phyloP scores from a whole-genome alignment of 2,329 filamentous ascomycete genomes.

The Colletotrichum caudatum region DNA sequence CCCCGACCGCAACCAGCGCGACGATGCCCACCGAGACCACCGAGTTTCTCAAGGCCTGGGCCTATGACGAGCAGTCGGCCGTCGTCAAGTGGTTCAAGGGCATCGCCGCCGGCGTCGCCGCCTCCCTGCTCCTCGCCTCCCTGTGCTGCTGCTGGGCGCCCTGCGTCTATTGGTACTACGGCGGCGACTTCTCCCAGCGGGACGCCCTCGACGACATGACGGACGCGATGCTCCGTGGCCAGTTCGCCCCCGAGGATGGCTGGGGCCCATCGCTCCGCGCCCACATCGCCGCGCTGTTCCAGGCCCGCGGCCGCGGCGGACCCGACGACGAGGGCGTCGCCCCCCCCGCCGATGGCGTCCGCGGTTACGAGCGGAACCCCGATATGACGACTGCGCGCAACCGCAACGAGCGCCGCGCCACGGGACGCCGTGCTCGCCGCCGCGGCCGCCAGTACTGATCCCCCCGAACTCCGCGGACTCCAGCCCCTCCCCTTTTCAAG shows the following conservation, averaged over 20 bases:
- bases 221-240: constrained; percentile 9
- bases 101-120: constrained; percentile 37
- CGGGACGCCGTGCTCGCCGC: not conserved
- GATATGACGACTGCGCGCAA: constrained; percentile 10
- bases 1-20: not conserved
- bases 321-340: not conserved
- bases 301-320: not conserved
- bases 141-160: constrained; percentile 43
- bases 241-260: constrained; percentile 5
- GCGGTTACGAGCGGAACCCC: not conserved
- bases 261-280: not conserved
- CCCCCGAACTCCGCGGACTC: not conserved
- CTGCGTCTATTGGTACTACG: constrained; percentile 38
- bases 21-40: constrained; percentile 3
- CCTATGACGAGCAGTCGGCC: constrained; percentile 10
- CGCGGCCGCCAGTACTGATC: constrained; percentile 3
- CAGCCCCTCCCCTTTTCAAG: not conserved
- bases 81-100: constrained; percentile 33
- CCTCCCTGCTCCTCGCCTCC: constrained; percentile 40
- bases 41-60: constrained; percentile 13
- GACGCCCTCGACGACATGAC: constrained; percentile 5
- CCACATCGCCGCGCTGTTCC: not conserved
- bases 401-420: constrained; percentile 6
- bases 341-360: not conserved
- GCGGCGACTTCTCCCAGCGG: constrained; percentile 13